Evolutionary conservation across 331 rosid genomes (phyloP), one percentile per base, ranked within the genome.

Genomic region (Dryas integrifolia): DNA sequence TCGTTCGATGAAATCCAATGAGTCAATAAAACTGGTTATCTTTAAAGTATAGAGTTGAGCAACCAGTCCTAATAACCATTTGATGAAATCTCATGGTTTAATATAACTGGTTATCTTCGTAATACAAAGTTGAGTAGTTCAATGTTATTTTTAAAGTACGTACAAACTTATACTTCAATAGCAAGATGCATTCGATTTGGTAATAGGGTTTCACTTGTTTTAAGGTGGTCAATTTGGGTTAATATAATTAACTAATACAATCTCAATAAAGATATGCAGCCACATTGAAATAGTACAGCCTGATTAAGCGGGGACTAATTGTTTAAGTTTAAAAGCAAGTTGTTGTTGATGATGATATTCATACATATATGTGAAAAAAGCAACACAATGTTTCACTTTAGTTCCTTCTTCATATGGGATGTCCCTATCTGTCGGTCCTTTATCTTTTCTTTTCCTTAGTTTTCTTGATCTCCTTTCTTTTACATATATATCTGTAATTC

Each of bases 371-470:
- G 38, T 4, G 14, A 3, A 16, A 48, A 73, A 73, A 55, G 79
- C 56, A 64, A 56, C 67, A 53, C 26, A 2, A 63, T 68, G 75
- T 38, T 45, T 73, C 55, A 14, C 84, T 81, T 77, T 77, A 73
- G 70, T 46, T 65, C 67, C 60, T 58, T 56, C 47, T 81, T 60
- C 73, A 35, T 58, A 56, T 70, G 81, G 59, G 80, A 58, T 65
- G 82, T 74, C 80, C 72, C 48, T 53, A 26, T 78, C 83, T 82
- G 86, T 82, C 86, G 78, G 77, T 43, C 9, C 80, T 78, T 78
- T 82, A 52, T 16, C 48, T 77, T 35, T 51, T 21, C 73, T 67
- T 46, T 46, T 59, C 70, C 51, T 51, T 13, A 21, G 15, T 53
- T 24, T 65, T 12, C 38, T 18, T 15, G 15, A 21, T 61, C 40